Percentiles rank a stretch among this genome's conserved stretches.
phyloP scores from a whole-genome alignment of 2,329 filamentous ascomycete species.

The Talaromyces sp. region DNA sequence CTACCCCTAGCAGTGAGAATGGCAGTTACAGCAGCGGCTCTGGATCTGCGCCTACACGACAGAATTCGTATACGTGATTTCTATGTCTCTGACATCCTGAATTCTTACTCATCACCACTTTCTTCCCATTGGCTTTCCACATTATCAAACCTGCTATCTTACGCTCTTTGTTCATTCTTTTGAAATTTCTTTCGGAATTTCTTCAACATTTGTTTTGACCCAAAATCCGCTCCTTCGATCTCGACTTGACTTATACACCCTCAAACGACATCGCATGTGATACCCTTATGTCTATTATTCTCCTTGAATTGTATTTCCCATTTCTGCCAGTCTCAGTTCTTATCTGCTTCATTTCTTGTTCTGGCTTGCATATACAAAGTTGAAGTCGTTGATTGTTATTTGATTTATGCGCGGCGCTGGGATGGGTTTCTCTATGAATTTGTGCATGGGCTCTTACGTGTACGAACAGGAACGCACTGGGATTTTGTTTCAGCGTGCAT shows the following conservation, averaged over 20 bases:
- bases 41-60: constrained; percentile 30
- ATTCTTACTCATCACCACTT: neutral
- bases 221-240: constrained; percentile 20
- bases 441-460: constrained; percentile 6
- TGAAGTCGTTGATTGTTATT: neutral
- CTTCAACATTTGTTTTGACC: neutral
- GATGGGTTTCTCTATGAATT: constrained; percentile 1
- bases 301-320: constrained; percentile 1
- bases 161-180: neutral
- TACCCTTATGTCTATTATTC: constrained; percentile 28
- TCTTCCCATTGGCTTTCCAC: too few relatives aligned
- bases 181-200: constrained; percentile 1
- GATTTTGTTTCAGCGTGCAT: neutral
- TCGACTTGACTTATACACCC: constrained; percentile 17
- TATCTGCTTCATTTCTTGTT: neutral
- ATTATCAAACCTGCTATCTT: too few relatives aligned
- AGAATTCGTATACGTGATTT: constrained; percentile 33
- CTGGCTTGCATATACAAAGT: constrained; percentile 9
- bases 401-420: neutral
- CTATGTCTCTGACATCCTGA: neutral
- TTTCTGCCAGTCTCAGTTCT: neutral
- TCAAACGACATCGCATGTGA: constrained; percentile 34
- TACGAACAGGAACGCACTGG: neutral
- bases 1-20: constrained; percentile 41
- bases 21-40: constrained; percentile 36